Percentiles rank a stretch among this genome's conserved stretches.
Evolutionary conservation across 1,284 basidiomycete genomes (phyloP).

Genomic region (Quambalaria eucalypti): DNA sequence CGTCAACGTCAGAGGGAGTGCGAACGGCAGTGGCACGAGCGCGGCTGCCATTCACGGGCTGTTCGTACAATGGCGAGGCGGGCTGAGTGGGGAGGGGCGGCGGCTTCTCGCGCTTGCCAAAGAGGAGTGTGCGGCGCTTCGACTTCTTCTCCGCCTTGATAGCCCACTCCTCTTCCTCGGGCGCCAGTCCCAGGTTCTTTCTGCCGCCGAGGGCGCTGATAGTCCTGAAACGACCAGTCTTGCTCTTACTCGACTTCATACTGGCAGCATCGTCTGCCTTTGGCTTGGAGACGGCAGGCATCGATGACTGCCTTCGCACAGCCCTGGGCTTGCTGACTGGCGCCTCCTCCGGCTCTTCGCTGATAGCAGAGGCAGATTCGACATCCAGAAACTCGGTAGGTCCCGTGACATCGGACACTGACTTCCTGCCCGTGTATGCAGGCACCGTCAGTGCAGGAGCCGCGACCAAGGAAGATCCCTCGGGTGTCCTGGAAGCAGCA

Average conservation of each 20-base stretch:
- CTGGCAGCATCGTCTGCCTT: not conserved
- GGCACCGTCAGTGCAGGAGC: too few relatives aligned
- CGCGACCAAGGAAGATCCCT: too few relatives aligned
- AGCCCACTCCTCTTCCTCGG: not conserved
- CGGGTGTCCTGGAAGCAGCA: too few relatives aligned
- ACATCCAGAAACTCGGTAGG: too few relatives aligned
- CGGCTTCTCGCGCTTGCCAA: not conserved
- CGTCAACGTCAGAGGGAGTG: not conserved
- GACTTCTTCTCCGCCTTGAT: not conserved
- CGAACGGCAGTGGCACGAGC: not conserved
- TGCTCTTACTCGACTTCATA: not conserved
- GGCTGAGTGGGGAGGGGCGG: not conserved
- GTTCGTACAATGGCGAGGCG: not conserved
- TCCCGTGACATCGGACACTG: too few relatives aligned
- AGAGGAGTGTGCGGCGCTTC: not conserved
- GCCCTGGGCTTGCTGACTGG: too few relatives aligned
- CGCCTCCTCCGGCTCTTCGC: too few relatives aligned
- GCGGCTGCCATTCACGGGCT: not conserved
- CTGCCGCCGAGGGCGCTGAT: not conserved
- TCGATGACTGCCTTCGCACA: not conserved
- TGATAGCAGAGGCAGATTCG: too few relatives aligned
- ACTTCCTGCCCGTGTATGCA: too few relatives aligned
- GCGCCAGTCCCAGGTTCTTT: not conserved
- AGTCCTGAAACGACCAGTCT: not conserved
- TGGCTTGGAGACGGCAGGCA: not conserved